phyloP scores from a whole-genome alignment of 1,139 yeast species.

The Zygosaccharomyces pseudobailii region DNA sequence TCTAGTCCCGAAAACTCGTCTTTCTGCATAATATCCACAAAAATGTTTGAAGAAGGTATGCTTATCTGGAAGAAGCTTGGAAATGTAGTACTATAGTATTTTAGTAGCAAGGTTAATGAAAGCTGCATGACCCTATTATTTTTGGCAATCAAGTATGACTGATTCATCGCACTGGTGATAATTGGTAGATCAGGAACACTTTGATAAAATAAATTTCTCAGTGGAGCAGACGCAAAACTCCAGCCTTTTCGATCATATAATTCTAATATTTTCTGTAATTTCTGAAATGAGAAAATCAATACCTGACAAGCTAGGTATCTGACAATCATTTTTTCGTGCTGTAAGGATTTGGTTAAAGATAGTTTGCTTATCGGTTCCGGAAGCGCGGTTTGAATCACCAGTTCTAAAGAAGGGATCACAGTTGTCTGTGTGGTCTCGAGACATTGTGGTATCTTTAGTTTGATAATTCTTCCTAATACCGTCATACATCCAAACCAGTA shows the following conservation, averaged over 20 bases:
- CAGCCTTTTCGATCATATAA: slow-evolving; percentile 42
- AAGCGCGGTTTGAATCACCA: slow-evolving; percentile 51
- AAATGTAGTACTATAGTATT: slow-evolving; percentile 33
- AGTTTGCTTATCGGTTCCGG: slow-evolving; percentile 64
- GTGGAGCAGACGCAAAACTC: slow-evolving; percentile 36
- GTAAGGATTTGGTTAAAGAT: slow-evolving; percentile 55
- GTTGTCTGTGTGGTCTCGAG: slow-evolving; percentile 28
- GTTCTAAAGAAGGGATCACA: slow-evolving; percentile 26
- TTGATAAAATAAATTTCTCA: slow-evolving; percentile 37
- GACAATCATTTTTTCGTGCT: slow-evolving; percentile 50
- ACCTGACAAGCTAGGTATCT: slow-evolving; percentile 63
- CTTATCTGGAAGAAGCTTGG: slow-evolving; percentile 32
- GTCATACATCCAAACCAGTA: slow-evolving; percentile 79
- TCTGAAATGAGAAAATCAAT: slow-evolving; percentile 50
- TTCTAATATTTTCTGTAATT: slow-evolving; percentile 41
- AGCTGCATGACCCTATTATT: slow-evolving; percentile 40
- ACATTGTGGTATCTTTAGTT: slow-evolving; percentile 47
- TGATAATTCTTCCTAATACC: slow-evolving; percentile 54
- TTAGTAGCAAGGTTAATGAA: slow-evolving; percentile 34
- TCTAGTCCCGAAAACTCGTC: slow-evolving; percentile 44
- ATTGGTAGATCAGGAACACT: slow-evolving; percentile 48
- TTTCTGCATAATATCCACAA: slow-evolving; percentile 32
- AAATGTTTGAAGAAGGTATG: slow-evolving; percentile 35
- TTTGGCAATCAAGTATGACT: slow-evolving; percentile 32
- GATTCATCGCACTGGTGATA: slow-evolving; percentile 38